Evolutionary conservation across 2,329 filamentous ascomycete species (phyloP).

Genomic region (Pseudogymnoascus sp.): DNA sequence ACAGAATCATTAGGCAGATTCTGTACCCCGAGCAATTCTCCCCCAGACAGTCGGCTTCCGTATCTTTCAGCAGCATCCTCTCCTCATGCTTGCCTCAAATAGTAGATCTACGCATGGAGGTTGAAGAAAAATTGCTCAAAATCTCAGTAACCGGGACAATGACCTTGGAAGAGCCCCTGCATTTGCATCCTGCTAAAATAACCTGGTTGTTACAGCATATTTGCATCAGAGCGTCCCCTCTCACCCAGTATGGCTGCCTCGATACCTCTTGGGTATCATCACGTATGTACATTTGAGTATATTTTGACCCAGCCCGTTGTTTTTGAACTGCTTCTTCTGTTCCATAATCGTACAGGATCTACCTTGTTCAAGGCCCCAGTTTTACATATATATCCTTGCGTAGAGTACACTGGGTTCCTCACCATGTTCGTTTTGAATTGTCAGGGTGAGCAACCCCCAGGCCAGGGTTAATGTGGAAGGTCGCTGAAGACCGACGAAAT

Average conservation of each 20-base stretch:
- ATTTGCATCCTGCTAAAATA: neutral
- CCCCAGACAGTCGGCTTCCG: neutral
- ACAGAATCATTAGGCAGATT: neutral
- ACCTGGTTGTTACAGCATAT: neutral
- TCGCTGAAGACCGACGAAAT: neutral
- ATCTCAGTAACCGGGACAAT: neutral
- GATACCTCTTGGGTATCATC: neutral
- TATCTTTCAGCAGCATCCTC: neutral
- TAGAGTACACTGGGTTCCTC: neutral
- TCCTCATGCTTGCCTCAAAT: neutral
- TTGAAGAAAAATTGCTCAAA: neutral
- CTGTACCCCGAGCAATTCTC: neutral
- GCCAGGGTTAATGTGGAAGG: neutral
- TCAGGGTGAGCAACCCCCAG: neutral
- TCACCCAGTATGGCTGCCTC: neutral
- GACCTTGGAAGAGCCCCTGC: neutral
- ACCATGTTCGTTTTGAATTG: neutral
- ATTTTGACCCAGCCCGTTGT: neutral
- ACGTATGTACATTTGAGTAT: neutral
- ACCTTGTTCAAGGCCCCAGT: neutral
- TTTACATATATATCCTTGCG: slow-evolving; percentile 5
- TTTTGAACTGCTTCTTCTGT: neutral
- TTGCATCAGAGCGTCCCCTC: neutral
- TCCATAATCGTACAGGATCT: slow-evolving; percentile 1
- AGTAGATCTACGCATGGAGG: neutral